Base-by-base conservation (phyloP, 2,329 filamentous ascomycete genomes). In the Phoma herbarum region DNA sequence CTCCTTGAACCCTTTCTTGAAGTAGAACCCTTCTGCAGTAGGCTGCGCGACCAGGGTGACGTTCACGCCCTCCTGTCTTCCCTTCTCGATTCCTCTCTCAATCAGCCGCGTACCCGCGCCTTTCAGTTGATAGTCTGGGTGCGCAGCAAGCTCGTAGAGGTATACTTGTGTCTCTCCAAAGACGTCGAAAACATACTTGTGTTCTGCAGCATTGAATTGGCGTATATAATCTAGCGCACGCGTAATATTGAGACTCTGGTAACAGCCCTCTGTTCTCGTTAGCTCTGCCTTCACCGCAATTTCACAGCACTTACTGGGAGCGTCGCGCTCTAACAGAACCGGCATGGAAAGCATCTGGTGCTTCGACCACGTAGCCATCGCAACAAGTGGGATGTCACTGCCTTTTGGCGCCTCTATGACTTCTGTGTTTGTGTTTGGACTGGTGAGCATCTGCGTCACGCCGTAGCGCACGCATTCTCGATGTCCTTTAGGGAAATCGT, bases 11-110 rank as follows among this genome's bases (percentile, higher is more conserved):
- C 51, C 51, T 5, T 20, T 26, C 26, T 47, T 35, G 11, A 53
- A 6, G 37, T 53, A 47, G 8, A 47, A 53, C 1, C 12, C 28
- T 11, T 33, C 33, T 1, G 51, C 51, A 9, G 31, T 31, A n/a
- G 51, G 51, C 51, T 46, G 42, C 8, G 43, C 43, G 12, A 53
- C 7, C 33, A 47, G 18, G 3, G 51, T 41, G 9, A 47, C 43
- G 18, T 46, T 41, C 10, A 41, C 42, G 20, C 12, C 12, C 7
- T 16, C 33, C 11, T 10, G 22, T 29, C 14, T 41, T 2, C 42
- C 43, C 12, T 12, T 33, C 23, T 29, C 43, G 2, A 53, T 20
- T 4, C 51, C 31, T 23, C 23, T 5, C 2, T 23, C 6, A 25
- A 53, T 6, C 16, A 53, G 33, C 33, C n/a, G 42, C 6, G 51